These are phyloP conservation scores for Chenopodium formosanum DNA, from an alignment of 148 eudicot species.

Conservation along the genomic window DNA sequence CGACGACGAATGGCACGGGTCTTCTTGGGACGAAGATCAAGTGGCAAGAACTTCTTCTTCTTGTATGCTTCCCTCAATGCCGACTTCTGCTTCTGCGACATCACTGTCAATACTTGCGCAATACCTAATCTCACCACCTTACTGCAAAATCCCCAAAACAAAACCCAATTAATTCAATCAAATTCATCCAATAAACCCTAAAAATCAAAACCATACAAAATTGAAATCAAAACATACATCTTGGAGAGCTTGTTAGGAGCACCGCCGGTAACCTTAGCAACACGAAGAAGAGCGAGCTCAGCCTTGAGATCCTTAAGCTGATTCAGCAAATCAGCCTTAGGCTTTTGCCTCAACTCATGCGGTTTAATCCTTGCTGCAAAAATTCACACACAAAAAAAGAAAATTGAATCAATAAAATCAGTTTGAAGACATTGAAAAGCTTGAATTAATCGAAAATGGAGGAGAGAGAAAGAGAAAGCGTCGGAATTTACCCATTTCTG, in stretches of 20 bases:
- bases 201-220: background rate
- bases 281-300: conserved; percentile 63
- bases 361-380: conserved; percentile 32
- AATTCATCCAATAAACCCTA: background rate
- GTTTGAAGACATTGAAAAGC: background rate
- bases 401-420: background rate
- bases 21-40: conserved; percentile 72
- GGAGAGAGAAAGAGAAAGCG: background rate
- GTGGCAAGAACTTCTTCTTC: conserved; percentile 64
- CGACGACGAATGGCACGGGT: conserved; percentile 63
- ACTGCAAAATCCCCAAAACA: conserved; percentile 11
- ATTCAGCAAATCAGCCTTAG: conserved; percentile 40
- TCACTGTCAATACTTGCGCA: conserved; percentile 63
- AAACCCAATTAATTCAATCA: background rate
- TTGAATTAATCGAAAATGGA: background rate
- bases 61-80: conserved; percentile 60
- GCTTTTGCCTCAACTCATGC: conserved; percentile 30
- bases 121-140: conserved; percentile 56
- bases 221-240: conserved; percentile 32
- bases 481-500: background rate
- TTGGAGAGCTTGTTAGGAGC: conserved; percentile 75
- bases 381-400: too few relatives aligned
- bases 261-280: conserved; percentile 74
- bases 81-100: conserved; percentile 61
- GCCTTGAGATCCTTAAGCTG: conserved; percentile 63